Evolutionary conservation across 495 filamentous ascomycete genomes (phyloP).

Genomic region (Hyaloscypha finlandica): DNA sequence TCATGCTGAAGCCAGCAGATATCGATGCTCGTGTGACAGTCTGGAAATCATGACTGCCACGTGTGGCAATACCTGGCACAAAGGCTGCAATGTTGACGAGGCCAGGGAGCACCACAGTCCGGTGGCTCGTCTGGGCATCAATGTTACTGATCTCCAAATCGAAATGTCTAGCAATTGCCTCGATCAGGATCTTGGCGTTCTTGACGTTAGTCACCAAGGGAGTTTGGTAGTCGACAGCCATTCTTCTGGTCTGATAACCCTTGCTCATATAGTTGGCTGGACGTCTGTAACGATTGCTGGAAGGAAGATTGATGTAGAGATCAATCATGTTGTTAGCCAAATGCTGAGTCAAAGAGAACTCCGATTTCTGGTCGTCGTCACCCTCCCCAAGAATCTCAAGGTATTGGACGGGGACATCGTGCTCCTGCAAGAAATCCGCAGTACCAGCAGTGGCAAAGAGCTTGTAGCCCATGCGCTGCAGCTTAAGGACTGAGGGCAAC

Average conservation of each 20-base stretch:
- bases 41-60: constrained; percentile 69
- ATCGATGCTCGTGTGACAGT: constrained; percentile 73
- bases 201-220: constrained; percentile 98
- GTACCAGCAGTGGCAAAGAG: constrained; percentile 95
- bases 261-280: constrained; percentile 98
- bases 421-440: constrained; percentile 90
- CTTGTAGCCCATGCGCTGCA: constrained; percentile 87
- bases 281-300: constrained; percentile 92
- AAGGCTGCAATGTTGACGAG: constrained; percentile 81
- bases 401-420: constrained; percentile 87
- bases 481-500: constrained; percentile 86
- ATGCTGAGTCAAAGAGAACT: constrained; percentile 95
- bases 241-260: constrained; percentile 90
- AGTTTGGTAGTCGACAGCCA: constrained; percentile 99
- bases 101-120: constrained; percentile 72
- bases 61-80: constrained; percentile 68
- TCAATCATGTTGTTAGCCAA: constrained; percentile 96
- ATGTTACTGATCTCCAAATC: constrained; percentile 76
- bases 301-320: constrained; percentile 97
- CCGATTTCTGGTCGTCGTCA: constrained; percentile 80
- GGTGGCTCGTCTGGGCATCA: constrained; percentile 89
- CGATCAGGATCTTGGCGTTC: constrained; percentile 95
- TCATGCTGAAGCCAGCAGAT: constrained; percentile 79
- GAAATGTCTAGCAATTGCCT: constrained; percentile 87
- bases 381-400: constrained; percentile 76